Base-by-base conservation (phyloP, 768 basidiomycete genomes). In the Suillus weaverae region DNA sequence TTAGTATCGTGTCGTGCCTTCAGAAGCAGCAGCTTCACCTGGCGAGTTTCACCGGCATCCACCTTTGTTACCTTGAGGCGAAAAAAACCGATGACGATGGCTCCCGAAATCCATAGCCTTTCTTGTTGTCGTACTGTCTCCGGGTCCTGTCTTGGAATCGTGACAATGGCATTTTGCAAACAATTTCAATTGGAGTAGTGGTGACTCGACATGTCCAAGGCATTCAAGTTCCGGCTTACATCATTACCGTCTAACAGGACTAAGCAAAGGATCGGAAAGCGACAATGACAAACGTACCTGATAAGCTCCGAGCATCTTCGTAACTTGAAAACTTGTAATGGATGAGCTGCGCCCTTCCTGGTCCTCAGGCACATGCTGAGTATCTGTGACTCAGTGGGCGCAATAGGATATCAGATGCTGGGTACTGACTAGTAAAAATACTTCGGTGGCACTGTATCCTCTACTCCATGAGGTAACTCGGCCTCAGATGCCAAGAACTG, bases 21-120 rank as follows among this genome's bases (percentile, higher is more conserved):
- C 46, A 33, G 46, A 35, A 13, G 22, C 57, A 22, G 30, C 55
- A n/a, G 70, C 80, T 62, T 74, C 26, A 89, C 91, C 78, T 79
- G 78, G 35, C 91, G 77, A 43, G 76, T 79, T 36, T 76, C 73
- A n/a, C 89, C 82, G 9, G 85, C 87, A 38, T 79, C 73, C 54
- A 74, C 68, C 91, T 46, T n/a, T 48, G n/a, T 22, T 44, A n/a
- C 20, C 33, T 9, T 44, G 43, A 11, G 10, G 14, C 50, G 8
- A 26, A 50, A 48, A 26, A 50, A 48, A 50, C 8, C 26, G 1
- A 30, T 9, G 50, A 30, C 26, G 50, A 26, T 14, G 7, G 14
- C 26, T 26, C 7, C 50, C 50, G 50, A 50, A 30, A 48, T 48
- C 8, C 4, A 4, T 4, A 26, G 14, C 5, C 11, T 48, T 48